Evolutionary conservation across 2,329 filamentous ascomycete genomes (phyloP).

Genomic region (Phyllosticta citrichinensis): DNA sequence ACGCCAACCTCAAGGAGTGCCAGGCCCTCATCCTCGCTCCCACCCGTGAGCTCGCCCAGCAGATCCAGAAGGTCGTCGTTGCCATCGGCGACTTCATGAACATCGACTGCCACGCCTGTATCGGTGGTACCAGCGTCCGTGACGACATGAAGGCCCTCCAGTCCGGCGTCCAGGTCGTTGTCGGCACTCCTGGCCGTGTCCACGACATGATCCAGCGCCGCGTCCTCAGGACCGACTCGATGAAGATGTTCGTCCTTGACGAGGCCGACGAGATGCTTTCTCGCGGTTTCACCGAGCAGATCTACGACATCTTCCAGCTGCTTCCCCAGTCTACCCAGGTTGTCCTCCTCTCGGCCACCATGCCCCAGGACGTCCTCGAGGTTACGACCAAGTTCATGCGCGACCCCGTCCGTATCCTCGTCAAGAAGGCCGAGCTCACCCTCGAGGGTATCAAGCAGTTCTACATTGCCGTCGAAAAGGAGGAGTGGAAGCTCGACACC

Average conservation of each 20-base stretch:
- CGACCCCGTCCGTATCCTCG: slow-evolving; percentile 94
- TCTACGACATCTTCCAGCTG: slow-evolving; percentile 99
- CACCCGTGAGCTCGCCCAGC: slow-evolving; percentile 95
- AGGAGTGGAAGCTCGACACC: slow-evolving; percentile 99
- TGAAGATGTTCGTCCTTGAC: slow-evolving; percentile 99
- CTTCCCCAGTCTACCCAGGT: slow-evolving; percentile 97
- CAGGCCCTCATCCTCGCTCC: slow-evolving; percentile 97
- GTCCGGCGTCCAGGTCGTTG: slow-evolving; percentile 93
- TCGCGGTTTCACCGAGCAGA: slow-evolving; percentile 99
- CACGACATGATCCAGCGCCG: slow-evolving; percentile 99
- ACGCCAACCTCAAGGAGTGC: slow-evolving; percentile 87
- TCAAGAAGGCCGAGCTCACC: slow-evolving; percentile 99
- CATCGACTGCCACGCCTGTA: slow-evolving; percentile 97
- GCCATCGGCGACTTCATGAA: slow-evolving; percentile 99
- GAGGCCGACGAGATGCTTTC: slow-evolving; percentile 99
- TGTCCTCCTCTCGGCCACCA: slow-evolving; percentile 93
- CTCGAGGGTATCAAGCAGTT: slow-evolving; percentile 99
- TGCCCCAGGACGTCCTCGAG: slow-evolving; percentile 98
- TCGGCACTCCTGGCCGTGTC: slow-evolving; percentile 96
- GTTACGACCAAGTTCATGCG: slow-evolving; percentile 99
- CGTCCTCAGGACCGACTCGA: slow-evolving; percentile 89
- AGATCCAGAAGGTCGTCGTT: slow-evolving; percentile 99
- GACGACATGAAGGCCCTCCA: slow-evolving; percentile 98
- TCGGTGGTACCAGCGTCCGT: slow-evolving; percentile 94
- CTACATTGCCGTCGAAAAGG: slow-evolving; percentile 99